These are phyloP conservation scores for Xerocomellus dryophilus DNA, from an alignment of 768 basidiomycete species.

Conservation along the genomic window DNA sequence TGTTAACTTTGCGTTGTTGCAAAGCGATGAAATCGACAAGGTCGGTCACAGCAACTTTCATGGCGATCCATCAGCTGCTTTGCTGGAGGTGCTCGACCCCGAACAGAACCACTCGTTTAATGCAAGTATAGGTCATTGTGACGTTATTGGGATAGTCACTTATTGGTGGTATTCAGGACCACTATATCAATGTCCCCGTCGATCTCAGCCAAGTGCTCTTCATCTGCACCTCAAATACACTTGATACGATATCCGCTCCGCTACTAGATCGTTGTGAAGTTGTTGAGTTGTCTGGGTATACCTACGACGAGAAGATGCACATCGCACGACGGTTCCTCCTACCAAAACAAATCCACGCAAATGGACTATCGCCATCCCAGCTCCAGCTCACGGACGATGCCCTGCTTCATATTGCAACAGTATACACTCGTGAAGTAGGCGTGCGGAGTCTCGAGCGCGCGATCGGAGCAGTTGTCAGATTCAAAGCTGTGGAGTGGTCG, in stretches of 20 bases:
- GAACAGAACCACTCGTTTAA: conserved; percentile 88
- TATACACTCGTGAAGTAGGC: conserved; percentile 88
- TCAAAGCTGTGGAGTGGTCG: conserved; percentile 90
- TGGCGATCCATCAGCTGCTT: conserved; percentile 86
- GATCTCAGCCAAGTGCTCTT: conserved; percentile 88
- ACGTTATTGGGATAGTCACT: not conserved
- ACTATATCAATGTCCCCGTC: conserved; percentile 87
- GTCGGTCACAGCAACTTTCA: conserved; percentile 84
- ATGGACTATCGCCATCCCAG: conserved; percentile 63
- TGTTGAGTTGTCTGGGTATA: conserved; percentile 81
- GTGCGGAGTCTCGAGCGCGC: conserved; percentile 88
- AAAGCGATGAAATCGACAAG: conserved; percentile 86
- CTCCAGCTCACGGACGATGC: conserved; percentile 68
- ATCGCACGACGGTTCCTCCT: conserved; percentile 86
- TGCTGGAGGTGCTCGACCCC: conserved; percentile 90
- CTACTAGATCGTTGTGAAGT: conserved; percentile 88
- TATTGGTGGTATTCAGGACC: conserved; percentile 54
- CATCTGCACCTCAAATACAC: conserved; percentile 88
- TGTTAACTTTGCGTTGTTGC: not conserved
- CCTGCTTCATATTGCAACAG: conserved; percentile 66
- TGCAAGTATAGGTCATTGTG: conserved; percentile 36
- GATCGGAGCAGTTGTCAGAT: conserved; percentile 83
- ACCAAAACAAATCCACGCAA: conserved; percentile 81
- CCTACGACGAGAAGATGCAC: conserved; percentile 86
- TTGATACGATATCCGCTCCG: conserved; percentile 86